A percentile compares a stretch with the other conserved stretches of the same genome.
Evolutionary conservation across 768 basidiomycete species (phyloP).

Genomic region (Nevesoporus exiguus): DNA sequence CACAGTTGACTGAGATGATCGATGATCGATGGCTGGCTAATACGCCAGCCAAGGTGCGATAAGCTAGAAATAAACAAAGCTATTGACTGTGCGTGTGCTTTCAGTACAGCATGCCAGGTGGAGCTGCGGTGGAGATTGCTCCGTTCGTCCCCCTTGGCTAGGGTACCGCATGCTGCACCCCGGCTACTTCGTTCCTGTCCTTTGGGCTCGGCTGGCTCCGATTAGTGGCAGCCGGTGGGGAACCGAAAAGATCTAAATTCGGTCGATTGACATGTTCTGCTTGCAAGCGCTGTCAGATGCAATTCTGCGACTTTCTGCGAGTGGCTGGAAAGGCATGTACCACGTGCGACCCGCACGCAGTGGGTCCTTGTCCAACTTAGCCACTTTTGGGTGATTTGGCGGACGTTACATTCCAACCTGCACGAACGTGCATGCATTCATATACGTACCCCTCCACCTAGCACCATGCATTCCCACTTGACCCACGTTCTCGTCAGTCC

Average conservation of each 20-base stretch:
- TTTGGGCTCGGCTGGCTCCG: background rate
- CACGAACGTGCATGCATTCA: constrained; percentile 28
- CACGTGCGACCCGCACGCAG: background rate
- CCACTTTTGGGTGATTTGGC: constrained; percentile 11
- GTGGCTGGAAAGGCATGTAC: background rate
- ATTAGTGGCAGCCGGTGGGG: background rate
- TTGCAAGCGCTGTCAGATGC: background rate
- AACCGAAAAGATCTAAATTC: background rate
- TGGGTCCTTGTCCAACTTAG: background rate
- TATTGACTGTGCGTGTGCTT: too few species aligned
- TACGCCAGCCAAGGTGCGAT: too few species aligned
- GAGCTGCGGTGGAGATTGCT: background rate
- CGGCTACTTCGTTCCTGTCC: background rate
- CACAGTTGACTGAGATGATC: too few species aligned
- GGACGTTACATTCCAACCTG: constrained; percentile 3
- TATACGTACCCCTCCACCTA: constrained; percentile 5
- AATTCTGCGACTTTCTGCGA: constrained; percentile 4
- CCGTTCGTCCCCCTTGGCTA: background rate
- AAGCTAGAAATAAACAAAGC: too few species aligned
- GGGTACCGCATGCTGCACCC: background rate
- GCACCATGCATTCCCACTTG: background rate
- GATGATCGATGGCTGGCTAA: too few species aligned
- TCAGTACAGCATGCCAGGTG: too few species aligned
- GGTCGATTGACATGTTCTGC: background rate
- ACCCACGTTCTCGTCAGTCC: constrained; percentile 3